Conservation (phyloP, 495 filamentous ascomycete genomes). For the Peziza echinospora region DNA sequence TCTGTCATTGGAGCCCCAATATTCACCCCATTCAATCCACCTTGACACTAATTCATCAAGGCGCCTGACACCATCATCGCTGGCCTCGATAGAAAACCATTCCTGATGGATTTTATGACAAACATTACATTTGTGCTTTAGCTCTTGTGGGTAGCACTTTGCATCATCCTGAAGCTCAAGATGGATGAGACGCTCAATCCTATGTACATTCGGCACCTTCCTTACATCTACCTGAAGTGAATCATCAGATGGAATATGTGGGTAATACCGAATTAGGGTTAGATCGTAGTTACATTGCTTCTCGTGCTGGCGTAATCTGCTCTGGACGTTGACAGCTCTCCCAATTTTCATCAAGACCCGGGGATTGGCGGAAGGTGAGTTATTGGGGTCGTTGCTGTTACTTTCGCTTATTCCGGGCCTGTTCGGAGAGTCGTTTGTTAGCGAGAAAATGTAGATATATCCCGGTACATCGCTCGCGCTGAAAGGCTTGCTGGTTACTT, state of each 20-base stretch:
- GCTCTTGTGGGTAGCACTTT: conserved; percentile 26
- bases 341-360: conserved; percentile 82
- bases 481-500: conserved; percentile 63
- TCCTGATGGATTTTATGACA: conserved; percentile 82
- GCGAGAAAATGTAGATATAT: conserved; percentile 97
- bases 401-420: no score
- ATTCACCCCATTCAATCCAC: conserved; percentile 65
- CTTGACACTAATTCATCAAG: conserved; percentile 71
- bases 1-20: no score
- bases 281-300: conserved; percentile 78
- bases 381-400: conserved; percentile 35
- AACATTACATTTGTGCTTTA: conserved; percentile 32
- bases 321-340: conserved; percentile 71
- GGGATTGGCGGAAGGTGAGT: conserved; percentile 36
- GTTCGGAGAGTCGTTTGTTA: conserved; percentile 38
- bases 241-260: conserved; percentile 23
- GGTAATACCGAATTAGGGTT: conserved; percentile 76
- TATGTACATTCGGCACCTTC: conserved; percentile 74
- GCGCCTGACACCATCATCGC: conserved; percentile 39
- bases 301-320: conserved; percentile 78
- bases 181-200: conserved; percentile 79
- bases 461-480: conserved; percentile 59
- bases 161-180: conserved; percentile 48
- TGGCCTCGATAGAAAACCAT: conserved; percentile 85
- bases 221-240: conserved; percentile 4